Evolutionary conservation across 768 basidiomycete species (phyloP).

Genomic region (Tylopilus intermedius): DNA sequence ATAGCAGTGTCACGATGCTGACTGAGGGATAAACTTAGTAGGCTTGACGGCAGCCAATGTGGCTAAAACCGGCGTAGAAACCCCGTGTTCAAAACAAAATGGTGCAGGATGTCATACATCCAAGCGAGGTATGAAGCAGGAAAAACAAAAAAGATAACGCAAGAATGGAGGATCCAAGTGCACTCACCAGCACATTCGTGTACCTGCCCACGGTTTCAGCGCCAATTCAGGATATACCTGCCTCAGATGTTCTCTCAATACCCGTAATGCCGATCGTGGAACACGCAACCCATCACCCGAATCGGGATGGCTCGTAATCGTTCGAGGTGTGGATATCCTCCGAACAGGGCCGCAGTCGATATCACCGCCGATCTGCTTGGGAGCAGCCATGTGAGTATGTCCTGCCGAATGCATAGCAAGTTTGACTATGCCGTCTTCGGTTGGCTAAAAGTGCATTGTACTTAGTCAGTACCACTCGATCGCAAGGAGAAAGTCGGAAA

Average conservation of each 20-base stretch:
- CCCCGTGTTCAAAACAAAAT: background rate
- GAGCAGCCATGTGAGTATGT: constrained; percentile 42
- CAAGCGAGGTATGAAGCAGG: background rate
- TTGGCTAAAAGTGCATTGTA: constrained; percentile 47
- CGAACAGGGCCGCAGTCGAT: constrained; percentile 9
- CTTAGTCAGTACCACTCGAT: background rate
- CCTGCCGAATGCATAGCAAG: constrained; percentile 74
- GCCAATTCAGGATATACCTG: constrained; percentile 74
- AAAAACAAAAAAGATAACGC: background rate
- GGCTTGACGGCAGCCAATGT: background rate
- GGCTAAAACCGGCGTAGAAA: background rate
- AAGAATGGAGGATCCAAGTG: background rate
- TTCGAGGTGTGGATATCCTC: constrained; percentile 71
- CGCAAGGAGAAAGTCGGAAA: background rate
- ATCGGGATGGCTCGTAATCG: constrained; percentile 55
- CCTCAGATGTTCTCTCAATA: constrained; percentile 48
- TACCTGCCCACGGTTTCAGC: constrained; percentile 61
- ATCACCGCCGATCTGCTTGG: constrained; percentile 2
- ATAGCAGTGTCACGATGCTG: too few relatives aligned
- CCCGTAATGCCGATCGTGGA: constrained; percentile 49
- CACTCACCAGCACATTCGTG: constrained; percentile 83
- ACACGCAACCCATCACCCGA: constrained; percentile 54
- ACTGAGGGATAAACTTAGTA: background rate
- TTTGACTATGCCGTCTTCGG: constrained; percentile 66
- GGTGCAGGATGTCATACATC: background rate